Conservation (phyloP, 2,329 filamentous ascomycete species). For the Fusarium stilboides region DNA sequence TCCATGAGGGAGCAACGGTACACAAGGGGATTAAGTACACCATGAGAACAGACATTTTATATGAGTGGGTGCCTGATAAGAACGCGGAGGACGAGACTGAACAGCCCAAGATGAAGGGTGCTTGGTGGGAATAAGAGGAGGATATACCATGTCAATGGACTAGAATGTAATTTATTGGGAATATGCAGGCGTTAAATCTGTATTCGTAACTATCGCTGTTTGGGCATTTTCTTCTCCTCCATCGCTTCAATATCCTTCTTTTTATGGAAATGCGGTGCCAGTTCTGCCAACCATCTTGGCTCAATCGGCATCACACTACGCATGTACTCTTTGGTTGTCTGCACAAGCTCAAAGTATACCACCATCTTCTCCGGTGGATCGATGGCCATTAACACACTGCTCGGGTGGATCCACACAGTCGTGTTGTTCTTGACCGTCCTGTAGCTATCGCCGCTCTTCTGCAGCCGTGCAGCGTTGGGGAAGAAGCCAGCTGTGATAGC, state of each 20-base stretch:
- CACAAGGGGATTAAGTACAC: constrained; percentile 68
- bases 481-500: constrained; percentile 95
- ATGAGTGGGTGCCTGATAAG: constrained; percentile 53
- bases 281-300: constrained; percentile 86
- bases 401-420: constrained; percentile 93
- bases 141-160: not conserved
- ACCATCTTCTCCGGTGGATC: constrained; percentile 86
- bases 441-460: constrained; percentile 88
- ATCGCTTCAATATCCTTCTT: constrained; percentile 88
- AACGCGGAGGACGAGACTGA: constrained; percentile 1
- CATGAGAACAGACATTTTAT: constrained; percentile 70
- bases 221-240: constrained; percentile 78
- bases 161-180: constrained; percentile 14
- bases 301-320: constrained; percentile 88
- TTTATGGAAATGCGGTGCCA: constrained; percentile 96
- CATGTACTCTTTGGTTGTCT: constrained; percentile 94
- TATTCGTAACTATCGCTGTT: constrained; percentile 46
- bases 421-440: constrained; percentile 92
- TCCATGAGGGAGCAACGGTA: constrained; percentile 70
- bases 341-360: constrained; percentile 86
- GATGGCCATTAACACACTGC: constrained; percentile 82
- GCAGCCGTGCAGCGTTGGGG: constrained; percentile 88
- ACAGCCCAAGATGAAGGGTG: not conserved
- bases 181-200: constrained; percentile 8
- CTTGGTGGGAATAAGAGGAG: constrained; percentile 7